These are phyloP conservation scores for Vanrija sp. DNA, from an alignment of 1,284 basidiomycete species.

Conservation along the genomic window DNA sequence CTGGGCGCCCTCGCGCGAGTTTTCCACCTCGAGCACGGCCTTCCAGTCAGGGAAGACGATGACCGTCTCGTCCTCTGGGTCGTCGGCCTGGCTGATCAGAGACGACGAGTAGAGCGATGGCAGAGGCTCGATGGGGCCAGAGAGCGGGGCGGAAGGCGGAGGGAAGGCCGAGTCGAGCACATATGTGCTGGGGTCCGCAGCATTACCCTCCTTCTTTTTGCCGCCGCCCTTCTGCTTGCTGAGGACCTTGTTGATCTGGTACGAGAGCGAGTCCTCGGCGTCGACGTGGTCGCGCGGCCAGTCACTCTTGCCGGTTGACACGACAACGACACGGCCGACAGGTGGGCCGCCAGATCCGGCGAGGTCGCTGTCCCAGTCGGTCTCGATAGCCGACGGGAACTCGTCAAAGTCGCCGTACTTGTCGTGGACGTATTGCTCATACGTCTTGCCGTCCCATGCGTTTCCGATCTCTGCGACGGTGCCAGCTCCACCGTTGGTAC, in stretches of 20 bases:
- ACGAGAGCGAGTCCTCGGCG: slow-evolving; percentile 63
- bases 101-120: slow-evolving; percentile 65
- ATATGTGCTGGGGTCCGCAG: slow-evolving; percentile 15
- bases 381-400: slow-evolving; percentile 64
- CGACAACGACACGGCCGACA: slow-evolving; percentile 71
- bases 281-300: slow-evolving; percentile 75
- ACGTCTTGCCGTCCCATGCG: slow-evolving; percentile 35
- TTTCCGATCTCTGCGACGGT: slow-evolving; percentile 22
- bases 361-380: slow-evolving; percentile 73
- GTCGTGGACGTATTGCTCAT: slow-evolving; percentile 29
- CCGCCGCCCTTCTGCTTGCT: slow-evolving; percentile 16
- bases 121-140: slow-evolving; percentile 40
- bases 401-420: slow-evolving; percentile 62
- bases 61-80: slow-evolving; percentile 62
- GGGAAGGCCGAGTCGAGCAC: slow-evolving; percentile 36
- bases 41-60: slow-evolving; percentile 89
- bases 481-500: slow-evolving; percentile 46
- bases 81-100: slow-evolving; percentile 71
- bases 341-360: slow-evolving; percentile 77
- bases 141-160: slow-evolving; percentile 23
- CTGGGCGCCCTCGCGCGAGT: slow-evolving; percentile 62
- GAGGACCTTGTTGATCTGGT: slow-evolving; percentile 52
- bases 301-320: slow-evolving; percentile 82
- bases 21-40: slow-evolving; percentile 65
- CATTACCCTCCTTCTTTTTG: slow-evolving; percentile 15